Percentiles rank a stretch among this genome's conserved stretches.
Conservation (phyloP, 257 asterid genomes). For the Forsythia suspensa region DNA sequence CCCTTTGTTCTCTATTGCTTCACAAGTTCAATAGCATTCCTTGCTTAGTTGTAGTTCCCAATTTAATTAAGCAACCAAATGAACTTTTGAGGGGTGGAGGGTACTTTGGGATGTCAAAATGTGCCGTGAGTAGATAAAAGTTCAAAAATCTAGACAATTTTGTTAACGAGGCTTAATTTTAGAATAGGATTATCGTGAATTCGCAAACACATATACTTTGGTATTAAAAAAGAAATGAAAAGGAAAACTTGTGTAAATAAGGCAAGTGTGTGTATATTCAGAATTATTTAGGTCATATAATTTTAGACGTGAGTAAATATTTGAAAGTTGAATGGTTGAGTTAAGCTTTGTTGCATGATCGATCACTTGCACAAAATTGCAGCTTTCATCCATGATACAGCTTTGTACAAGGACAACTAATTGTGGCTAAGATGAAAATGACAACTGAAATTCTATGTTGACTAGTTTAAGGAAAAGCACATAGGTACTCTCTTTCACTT, state of each 20-base stretch:
- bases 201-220: neutral
- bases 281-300: too few species aligned
- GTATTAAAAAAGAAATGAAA: too few species aligned
- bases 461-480: neutral
- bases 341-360: neutral
- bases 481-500: too few species aligned
- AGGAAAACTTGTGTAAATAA: too few species aligned
- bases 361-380: neutral
- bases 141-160: too few species aligned
- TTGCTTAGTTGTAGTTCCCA: slow-evolving; percentile 43
- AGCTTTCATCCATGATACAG: neutral
- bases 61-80: slow-evolving; percentile 23
- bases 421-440: neutral
- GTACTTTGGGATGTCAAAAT: too few species aligned
- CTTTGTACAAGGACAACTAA: neutral
- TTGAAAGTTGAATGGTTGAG: too few species aligned
- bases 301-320: too few species aligned
- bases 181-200: too few species aligned
- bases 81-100: neutral
- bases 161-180: too few species aligned
- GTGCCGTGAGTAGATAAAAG: too few species aligned
- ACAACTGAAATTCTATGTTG: neutral
- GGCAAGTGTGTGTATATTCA: too few species aligned
- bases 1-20: neutral
- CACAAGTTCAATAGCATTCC: slow-evolving; percentile 1